Evolutionary conservation across 2,329 filamentous ascomycete genomes (phyloP), one percentile per base, ranked within the genome.

Genomic region (Diplodia scrobiculata): DNA sequence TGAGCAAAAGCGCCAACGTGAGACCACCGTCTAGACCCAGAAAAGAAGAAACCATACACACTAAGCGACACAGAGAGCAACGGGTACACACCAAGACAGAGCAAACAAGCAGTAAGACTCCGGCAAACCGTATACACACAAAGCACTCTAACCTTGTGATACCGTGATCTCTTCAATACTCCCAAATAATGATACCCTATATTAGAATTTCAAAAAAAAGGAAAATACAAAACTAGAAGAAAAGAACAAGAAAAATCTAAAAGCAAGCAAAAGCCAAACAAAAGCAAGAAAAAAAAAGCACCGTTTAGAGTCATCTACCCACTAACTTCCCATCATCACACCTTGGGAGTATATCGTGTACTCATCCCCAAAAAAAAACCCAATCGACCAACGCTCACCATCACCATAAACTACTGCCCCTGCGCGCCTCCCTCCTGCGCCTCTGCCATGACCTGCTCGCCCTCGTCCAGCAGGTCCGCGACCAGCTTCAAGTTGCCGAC

Each of bases 381-480:
- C 29, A 25, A 53, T 19, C 51, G 19, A 45, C 6, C 19, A 27
- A 65, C 41, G 11, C 27, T 9, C 25, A 1, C 25, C 25, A 25
- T 4, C 25, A 10, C 34, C 10, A 9, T 1, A 1, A 9, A 5
- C 34, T 36, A 45, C 41, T 45, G 41, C 6, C 41, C 41, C 1
- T 45, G 17, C 47, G 29, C 13, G 11, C 47, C 34, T 2, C 34
- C 51, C 21, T 66, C 53, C 29, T 50, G 45, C 19, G 73, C 76
- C 74, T 93, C 91, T 54, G 87, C 87, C 85, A 96, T 90, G 70
- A 97, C 81, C 77, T 95, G 90, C 82, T 99, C 95, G 1, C 92
- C 92, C 77, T 99, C 95, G 78, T 99, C 94, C 74, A 99, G 79
- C 78, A 97, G 83, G 70, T 92, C 90, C 69, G 91, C 91, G 63